phyloP scores from a whole-genome alignment of 257 asterid species.

The Solanum corneliomulleri region DNA sequence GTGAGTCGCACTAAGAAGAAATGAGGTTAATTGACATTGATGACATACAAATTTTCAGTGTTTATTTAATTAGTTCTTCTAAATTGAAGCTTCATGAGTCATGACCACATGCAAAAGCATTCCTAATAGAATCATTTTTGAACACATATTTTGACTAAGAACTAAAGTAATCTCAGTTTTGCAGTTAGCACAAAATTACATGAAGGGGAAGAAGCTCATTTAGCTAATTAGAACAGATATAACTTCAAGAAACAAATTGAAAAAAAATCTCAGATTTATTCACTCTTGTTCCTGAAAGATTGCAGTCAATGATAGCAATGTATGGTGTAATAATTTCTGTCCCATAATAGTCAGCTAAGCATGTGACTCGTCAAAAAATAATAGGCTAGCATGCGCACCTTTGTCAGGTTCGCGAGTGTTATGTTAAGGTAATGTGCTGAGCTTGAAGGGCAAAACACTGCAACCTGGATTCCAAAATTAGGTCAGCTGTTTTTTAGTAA shows the following conservation, averaged over 20 bases:
- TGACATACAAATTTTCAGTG: background rate
- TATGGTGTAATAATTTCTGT: background rate
- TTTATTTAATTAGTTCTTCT: background rate
- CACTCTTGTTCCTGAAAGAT: background rate
- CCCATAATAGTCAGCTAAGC: background rate
- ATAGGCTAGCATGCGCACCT: constrained; percentile 22
- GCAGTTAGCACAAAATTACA: background rate
- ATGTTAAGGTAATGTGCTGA: constrained; percentile 70
- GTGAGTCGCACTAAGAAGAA: background rate
- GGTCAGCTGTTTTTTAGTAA: background rate
- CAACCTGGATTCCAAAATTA: constrained; percentile 49
- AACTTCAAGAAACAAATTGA: background rate
- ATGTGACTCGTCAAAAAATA: background rate
- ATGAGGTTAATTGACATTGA: background rate
- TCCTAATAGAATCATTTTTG: background rate
- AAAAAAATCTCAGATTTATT: background rate
- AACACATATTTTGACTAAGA: background rate
- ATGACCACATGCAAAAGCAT: background rate
- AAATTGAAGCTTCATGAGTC: background rate
- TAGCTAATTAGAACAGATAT: background rate
- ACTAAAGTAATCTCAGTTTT: background rate
- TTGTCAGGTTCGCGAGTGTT: constrained; percentile 50
- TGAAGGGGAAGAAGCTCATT: background rate
- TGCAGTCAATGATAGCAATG: background rate
- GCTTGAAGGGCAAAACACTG: constrained; percentile 56